Evolutionary conservation across 2,329 filamentous ascomycete genomes (phyloP), one percentile per base, ranked within the genome.

Genomic region (Decorospora gaudefroyi): DNA sequence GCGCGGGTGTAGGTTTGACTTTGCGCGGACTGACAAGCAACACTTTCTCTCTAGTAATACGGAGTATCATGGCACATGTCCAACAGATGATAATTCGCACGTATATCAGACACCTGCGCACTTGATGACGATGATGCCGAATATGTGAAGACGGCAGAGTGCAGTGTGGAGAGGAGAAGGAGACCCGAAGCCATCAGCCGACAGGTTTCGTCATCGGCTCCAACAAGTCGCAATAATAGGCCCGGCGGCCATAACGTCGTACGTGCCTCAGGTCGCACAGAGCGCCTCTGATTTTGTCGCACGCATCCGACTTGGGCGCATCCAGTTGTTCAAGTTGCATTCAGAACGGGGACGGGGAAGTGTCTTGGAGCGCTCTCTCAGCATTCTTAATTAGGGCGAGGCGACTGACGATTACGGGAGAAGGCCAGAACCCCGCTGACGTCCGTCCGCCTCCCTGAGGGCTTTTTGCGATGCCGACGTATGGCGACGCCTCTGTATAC

Each of bases 361-460:
- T 51, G 37, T 51, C 40, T 51, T 25, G 28, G 36, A 21, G 29
- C 11, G 21, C n/a, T 31, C 16, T 36, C 23, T 22, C 47, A 44
- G 18, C 45, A 51, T 55, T 59, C 55, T 51, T 50, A 57, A 57
- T 59, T 57, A 55, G 44, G 33, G 31, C 43, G 44, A 59, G 49
- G 62, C 57, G 61, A n/a, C n/a, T n/a, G n/a, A 55, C 46, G 29
- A 38, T 43, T 42, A 31, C 30, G 43, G 53, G 40, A 17, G n/a
- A 11, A 25, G 40, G 25, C 29, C 37, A 23, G 35, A 32, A 56
- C 62, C 64, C 66, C 65, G 65, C 65, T 62, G 57, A 59, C 52
- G 42, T 51, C 44, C 43, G 51, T 29, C 48, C 41, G 46, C 49
- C 47, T 49, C 53, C 52, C 46, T 46, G 46, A 47, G 46, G 38